phyloP scores from a whole-genome alignment of 768 basidiomycete genomes.

The Kwoniella botswanensis region DNA sequence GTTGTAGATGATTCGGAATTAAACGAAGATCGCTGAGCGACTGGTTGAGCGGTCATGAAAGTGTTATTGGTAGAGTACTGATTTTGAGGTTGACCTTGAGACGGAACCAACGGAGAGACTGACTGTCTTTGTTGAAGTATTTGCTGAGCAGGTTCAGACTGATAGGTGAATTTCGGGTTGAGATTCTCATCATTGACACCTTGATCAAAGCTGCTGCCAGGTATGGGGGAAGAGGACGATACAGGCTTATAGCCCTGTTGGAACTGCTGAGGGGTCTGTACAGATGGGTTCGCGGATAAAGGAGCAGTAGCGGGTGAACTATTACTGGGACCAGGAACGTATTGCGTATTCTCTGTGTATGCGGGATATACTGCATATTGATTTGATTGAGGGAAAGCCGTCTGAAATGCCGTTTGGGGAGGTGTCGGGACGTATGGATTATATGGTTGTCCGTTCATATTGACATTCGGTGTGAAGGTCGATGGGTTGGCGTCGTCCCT shows the following conservation, averaged over 20 bases:
- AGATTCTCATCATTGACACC: neutral
- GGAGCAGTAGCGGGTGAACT: neutral
- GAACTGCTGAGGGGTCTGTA: neutral
- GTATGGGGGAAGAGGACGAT: neutral
- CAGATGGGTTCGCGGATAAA: too few species aligned
- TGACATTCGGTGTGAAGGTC: slow-evolving; percentile 5
- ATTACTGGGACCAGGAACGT: neutral
- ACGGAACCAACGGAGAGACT: neutral
- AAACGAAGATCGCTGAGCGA: neutral
- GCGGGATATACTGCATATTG: neutral
- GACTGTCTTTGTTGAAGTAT: neutral
- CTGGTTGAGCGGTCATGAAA: neutral
- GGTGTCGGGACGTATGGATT: neutral
- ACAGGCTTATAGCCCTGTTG: neutral
- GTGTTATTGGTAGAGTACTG: neutral
- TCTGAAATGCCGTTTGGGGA: neutral
- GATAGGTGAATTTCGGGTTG: neutral
- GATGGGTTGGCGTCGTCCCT: neutral
- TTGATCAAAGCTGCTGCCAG: neutral
- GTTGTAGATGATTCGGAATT: slow-evolving; percentile 12
- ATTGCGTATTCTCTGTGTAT: neutral
- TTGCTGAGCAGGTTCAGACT: neutral
- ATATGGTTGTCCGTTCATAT: slow-evolving; percentile 7
- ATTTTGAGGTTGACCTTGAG: neutral
- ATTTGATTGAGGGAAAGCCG: slow-evolving; percentile 1